Base-by-base conservation (phyloP, 2,329 filamentous ascomycete genomes). In the Ophiosphaerella narmari region DNA sequence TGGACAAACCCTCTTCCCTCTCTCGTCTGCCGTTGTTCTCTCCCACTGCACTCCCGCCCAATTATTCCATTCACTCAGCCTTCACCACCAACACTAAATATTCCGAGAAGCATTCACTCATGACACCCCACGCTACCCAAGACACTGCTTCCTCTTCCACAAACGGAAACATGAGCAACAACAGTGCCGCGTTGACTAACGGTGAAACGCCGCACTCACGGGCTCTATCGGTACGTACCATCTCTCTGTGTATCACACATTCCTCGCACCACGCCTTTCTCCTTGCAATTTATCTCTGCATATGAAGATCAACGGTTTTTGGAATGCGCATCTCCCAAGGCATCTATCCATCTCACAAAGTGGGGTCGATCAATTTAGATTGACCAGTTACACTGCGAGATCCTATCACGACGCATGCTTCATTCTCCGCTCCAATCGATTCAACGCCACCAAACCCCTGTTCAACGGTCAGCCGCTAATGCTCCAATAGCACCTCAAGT, bases 401-500 rank as follows among this genome's bases (percentile, higher is more conserved):
- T 14, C 29, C 40, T 42, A 48, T 41, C 45, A 51, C 41, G 52
- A 52, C 46, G 49, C 55, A 55, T 37, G 38, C 42, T 35, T 46
- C 43, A 44, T 44, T 21, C 55, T 55, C 54, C 34, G 29, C 33
- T 14, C 38, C 23, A 29, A 21, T 39, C 24, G 38, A 58, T 34
- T 39, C 38, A 18, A 33, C 16, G 29, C 37, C 45, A 18, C 39
- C 14, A 43, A 42, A 48, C 32, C 37, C 29, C 48, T 55, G 26
- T 43, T 34, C 45, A 31, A 21, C 18, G 18, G 18, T 21, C 18
- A 21, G 18, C 18, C 3, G 33, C 57, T 59, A 50, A 58, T 46
- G 6, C 24, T 16, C 23, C 34, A 38, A 21, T 35, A 96, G 90
- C 92, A 97, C 72, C 82, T 97, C 57, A 81, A 86, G 63, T 87